Base-by-base conservation (phyloP, 768 basidiomycete genomes). In the Hortiboletus flavorubellus region DNA sequence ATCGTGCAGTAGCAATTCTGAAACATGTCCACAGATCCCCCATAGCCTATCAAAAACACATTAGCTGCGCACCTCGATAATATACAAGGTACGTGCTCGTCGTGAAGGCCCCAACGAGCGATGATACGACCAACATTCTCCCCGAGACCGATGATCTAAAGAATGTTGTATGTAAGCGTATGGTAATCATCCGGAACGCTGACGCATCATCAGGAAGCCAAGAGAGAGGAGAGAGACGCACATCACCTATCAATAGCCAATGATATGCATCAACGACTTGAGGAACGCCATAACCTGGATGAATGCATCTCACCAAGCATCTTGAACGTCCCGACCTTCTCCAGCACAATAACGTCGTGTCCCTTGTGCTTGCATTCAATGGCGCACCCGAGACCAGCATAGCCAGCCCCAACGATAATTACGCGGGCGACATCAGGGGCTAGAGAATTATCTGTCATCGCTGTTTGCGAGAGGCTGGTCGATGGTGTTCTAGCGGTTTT, bases 21-120 rank as follows among this genome's bases (percentile, higher is more conserved):
- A 8, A 5, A 54, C 47, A 23, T 61, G 61, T 8, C 18, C 49
- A 34, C 62, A 64, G 40, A 68, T 30, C 30, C 4, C 44, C 64
- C 63, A 69, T 4, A 68, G 26, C 41, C 61, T 68, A 15, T 35
- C 30, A 31, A 37, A 6, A 8, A 9, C 10, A 29, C 15, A 21
- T 58, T 10, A 39, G n/a, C 10, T 16, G 8, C 9, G 33, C 14
- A 23, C 12, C 8, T 52, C 23, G 12, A 33, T 16, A 4, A 9
- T 2, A 9, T 30, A 26, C n/a, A 26, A 34, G 16, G 2, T 5
- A 49, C 53, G 6, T 40, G 67, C 63, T 56, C 60, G 42, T 69
- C 60, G 23, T 70, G 67, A 35, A 68, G 51, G 10, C 68, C 64
- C 69, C 66, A 70, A 31, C 68, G 69, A 38, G 56, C 52, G 49